Percentiles rank a stretch among this genome's conserved stretches.
Conservation (phyloP, 2,329 filamentous ascomycete species). For the Daldinia eschscholtzii region DNA sequence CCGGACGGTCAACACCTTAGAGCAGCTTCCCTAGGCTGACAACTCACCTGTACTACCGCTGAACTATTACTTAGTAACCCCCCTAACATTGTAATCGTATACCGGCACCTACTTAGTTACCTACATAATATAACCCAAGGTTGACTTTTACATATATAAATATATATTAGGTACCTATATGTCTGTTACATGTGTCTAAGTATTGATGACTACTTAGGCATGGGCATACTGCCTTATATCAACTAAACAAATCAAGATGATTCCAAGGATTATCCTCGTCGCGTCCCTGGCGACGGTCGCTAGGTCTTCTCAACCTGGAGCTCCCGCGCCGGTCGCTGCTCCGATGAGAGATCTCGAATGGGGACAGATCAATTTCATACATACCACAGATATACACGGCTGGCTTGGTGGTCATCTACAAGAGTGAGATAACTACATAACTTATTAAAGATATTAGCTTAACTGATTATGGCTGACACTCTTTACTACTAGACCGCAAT, state of each 20-base stretch:
- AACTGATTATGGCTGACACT: conserved; percentile 24
- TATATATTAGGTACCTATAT: background rate
- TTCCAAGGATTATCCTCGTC: conserved; percentile 52
- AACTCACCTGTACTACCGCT: conserved; percentile 26
- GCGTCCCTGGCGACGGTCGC: conserved; percentile 56
- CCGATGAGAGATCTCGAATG: conserved; percentile 87
- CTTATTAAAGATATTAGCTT: too few relatives aligned
- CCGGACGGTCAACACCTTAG: conserved; percentile 23
- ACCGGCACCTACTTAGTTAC: background rate
- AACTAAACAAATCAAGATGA: conserved; percentile 47
- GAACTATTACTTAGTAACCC: background rate
- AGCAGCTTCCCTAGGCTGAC: conserved; percentile 13
- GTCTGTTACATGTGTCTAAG: conserved; percentile 4
- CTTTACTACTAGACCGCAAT: conserved; percentile 74
- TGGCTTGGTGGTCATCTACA: conserved; percentile 95
- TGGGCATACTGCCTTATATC: conserved; percentile 3
- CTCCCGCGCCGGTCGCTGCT: conserved; percentile 80
- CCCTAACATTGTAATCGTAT: background rate
- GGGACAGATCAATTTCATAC: conserved; percentile 97
- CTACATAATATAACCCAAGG: conserved; percentile 2
- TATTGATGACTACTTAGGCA: background rate
- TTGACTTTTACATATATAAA: conserved; percentile 17
- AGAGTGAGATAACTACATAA: conserved; percentile 71
- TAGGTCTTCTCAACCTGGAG: conserved; percentile 78
- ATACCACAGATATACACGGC: conserved; percentile 95